phyloP scores from a whole-genome alignment of 164 flowering plant species.

The Umbellularia californica region DNA sequence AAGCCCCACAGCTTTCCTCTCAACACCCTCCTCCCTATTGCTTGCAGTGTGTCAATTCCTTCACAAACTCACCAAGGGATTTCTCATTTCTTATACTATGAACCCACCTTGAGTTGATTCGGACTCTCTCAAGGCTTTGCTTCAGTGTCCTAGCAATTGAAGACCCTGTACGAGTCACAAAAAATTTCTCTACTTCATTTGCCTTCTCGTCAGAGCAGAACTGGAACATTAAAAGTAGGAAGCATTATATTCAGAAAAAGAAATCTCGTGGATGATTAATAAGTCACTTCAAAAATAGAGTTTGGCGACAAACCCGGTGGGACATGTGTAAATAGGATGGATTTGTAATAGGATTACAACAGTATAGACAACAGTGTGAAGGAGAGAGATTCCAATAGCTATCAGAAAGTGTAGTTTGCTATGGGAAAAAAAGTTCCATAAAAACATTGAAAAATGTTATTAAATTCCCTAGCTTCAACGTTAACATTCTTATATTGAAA shows the following conservation, averaged over 20 bases:
- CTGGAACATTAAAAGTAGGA: conserved; percentile 30
- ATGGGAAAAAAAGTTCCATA: neutral
- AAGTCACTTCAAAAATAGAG: neutral
- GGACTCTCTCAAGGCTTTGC: conserved; percentile 86
- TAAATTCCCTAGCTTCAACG: neutral
- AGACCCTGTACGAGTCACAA: conserved; percentile 50
- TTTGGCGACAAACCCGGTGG: conserved; percentile 16
- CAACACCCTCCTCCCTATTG: conserved; percentile 17
- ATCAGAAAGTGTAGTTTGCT: neutral
- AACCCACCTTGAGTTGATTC: conserved; percentile 79
- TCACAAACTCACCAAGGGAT: conserved; percentile 48
- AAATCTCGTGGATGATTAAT: neutral
- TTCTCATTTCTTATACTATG: conserved; percentile 54
- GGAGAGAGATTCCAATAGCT: too few relatives aligned
- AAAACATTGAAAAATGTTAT: too few relatives aligned
- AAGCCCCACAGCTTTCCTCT: neutral
- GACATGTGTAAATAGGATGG: too few relatives aligned
- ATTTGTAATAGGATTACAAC: too few relatives aligned
- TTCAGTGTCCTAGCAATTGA: conserved; percentile 78
- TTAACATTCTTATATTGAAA: neutral
- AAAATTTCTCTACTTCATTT: conserved; percentile 72
- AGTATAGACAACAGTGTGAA: too few relatives aligned
- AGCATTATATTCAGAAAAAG: neutral
- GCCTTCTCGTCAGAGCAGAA: conserved; percentile 73
- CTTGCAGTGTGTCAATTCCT: conserved; percentile 49